Conservation (phyloP, 2,329 filamentous ascomycete genomes). For the Hysterium pulicare region DNA sequence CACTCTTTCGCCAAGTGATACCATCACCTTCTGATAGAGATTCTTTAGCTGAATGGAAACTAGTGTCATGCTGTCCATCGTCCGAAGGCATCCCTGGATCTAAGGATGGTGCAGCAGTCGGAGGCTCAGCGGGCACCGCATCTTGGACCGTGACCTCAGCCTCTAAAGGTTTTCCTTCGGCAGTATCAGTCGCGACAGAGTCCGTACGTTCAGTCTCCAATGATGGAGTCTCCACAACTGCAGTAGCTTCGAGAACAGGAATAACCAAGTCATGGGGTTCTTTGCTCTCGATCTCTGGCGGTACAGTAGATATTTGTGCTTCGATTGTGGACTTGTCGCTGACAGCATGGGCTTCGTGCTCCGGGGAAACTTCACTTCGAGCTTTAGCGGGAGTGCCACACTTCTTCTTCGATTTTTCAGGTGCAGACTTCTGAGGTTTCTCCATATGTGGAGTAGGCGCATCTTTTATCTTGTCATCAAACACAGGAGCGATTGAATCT, state of each 20-base stretch:
- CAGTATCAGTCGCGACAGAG: background rate
- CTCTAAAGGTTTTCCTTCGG: too few relatives aligned
- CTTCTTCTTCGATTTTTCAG: background rate
- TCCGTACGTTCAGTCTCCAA: background rate
- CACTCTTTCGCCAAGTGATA: background rate
- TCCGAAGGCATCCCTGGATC: background rate
- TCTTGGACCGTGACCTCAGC: background rate
- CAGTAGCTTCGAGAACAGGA: background rate
- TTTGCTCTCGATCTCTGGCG: background rate
- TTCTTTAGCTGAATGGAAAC: constrained; percentile 2
- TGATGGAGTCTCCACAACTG: background rate
- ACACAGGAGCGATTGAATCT: background rate
- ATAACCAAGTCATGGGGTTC: background rate
- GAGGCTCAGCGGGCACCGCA: background rate
- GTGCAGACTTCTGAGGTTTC: background rate
- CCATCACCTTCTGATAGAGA: background rate
- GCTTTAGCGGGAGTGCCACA: background rate
- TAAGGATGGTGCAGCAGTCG: too few relatives aligned
- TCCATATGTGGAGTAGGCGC: background rate
- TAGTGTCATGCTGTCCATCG: constrained; percentile 3
- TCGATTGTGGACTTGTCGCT: too few relatives aligned
- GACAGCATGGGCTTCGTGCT: too few relatives aligned
- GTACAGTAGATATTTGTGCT: background rate
- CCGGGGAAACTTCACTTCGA: background rate
- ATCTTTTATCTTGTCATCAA: background rate